Base-by-base conservation (phyloP, 306 rosid species). In the Vicia villosa region DNA sequence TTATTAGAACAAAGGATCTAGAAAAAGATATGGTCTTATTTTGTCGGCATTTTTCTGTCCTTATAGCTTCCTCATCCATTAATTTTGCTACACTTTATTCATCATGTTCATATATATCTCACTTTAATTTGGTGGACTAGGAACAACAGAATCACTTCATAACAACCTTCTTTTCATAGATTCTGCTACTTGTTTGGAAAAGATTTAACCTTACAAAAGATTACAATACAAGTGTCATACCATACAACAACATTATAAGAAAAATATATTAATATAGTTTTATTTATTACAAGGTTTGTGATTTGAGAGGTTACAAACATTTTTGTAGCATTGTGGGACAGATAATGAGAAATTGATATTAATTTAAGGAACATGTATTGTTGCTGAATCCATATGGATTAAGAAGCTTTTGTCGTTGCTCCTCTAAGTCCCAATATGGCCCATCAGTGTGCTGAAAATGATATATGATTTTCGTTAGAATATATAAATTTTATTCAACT, bases 341-440 rank as follows among this genome's bases (percentile, higher is more conserved):
- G 79, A 79, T 59, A 14, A 14, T 34, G 10, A 22, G 42, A 41
- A 70, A 30, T 52, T 73, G 38, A 36, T 55, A 60, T 41, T 80
- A 81, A 73, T 88, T 83, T 76, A 88, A 89, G 79, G 83, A 84
- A 50, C 86, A 73, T 67, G 76, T 74, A 75, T 85, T 81, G 82
- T 75, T 82, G 87, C 62, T 74, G 56, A 84, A 79, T 71, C 87
- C 92, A 79, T 85, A 87, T 70, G 92, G 84, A 77, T 69, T 81
- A 66, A 77, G 88, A 82, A 87, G 68, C 87, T 67, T 85, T 68
- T 87, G 96, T 80, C 88, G 83, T 47, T 90, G 92, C 41, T 90
- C 96, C 76, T 87, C 95, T 56, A 46, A 62, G n/a, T 88, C 96
- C 95, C 93, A 88, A 71, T 85, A 77, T 20, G 83, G 75, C 79